These are phyloP conservation scores for Cucurbita maxima DNA, from an alignment of 306 rosid genomes.

Conservation along the genomic window DNA sequence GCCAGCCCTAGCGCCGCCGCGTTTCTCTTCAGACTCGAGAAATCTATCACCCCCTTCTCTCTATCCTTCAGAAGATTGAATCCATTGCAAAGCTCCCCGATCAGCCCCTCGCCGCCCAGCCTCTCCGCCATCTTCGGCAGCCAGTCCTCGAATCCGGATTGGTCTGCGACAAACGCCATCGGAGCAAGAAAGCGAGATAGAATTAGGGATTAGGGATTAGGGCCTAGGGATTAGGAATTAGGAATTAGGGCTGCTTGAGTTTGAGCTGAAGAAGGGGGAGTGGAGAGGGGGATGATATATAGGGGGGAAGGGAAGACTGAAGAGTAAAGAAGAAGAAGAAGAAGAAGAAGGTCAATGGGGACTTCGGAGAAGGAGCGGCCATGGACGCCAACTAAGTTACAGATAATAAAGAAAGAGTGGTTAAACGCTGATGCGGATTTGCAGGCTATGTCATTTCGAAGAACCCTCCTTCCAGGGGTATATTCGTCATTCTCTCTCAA, in stretches of 20 bases:
- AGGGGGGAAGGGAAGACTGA: not conserved
- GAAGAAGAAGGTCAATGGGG: not conserved
- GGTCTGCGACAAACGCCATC: conserved; percentile 11
- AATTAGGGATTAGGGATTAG: not conserved
- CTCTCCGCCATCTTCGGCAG: conserved; percentile 60
- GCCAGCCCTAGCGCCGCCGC: conserved; percentile 46
- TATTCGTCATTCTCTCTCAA: not conserved
- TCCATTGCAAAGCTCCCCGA: conserved; percentile 66
- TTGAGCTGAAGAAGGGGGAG: not conserved
- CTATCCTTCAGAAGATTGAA: conserved; percentile 44
- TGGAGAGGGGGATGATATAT: not conserved
- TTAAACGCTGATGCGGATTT: not conserved
- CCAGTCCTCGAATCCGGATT: conserved; percentile 42
- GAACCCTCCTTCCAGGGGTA: not conserved
- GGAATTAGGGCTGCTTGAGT: not conserved
- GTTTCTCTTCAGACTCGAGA: conserved; percentile 70
- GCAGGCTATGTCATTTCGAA: not conserved
- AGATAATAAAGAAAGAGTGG: conserved; percentile 10
- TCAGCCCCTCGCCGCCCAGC: conserved; percentile 71
- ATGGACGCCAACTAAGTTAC: conserved; percentile 47
- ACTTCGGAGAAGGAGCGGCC: conserved; percentile 51
- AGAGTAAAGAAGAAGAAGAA: not conserved
- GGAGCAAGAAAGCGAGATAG: not conserved
- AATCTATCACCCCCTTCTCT: conserved; percentile 45
- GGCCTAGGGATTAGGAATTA: not conserved